Evolutionary conservation across 108 stramenopile genomes (phyloP).

Genomic region (Skeletonema grethae): DNA sequence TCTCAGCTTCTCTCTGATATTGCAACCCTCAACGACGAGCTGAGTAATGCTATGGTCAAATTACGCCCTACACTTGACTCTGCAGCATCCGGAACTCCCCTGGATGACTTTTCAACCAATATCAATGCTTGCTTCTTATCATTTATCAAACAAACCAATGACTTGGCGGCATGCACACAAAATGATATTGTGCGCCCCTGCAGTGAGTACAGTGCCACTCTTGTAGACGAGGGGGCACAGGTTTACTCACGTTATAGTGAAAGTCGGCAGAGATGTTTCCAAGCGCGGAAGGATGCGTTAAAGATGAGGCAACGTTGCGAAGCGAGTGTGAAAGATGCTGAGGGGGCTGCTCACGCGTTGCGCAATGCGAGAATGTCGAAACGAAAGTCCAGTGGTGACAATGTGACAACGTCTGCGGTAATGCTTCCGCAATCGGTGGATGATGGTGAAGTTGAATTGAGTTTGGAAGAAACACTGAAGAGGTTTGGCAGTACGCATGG

Average conservation of each 20-base stretch:
- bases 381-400: not conserved
- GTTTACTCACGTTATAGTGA: conserved; percentile 19
- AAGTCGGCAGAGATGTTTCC: conserved; percentile 18
- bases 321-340: conserved; percentile 26
- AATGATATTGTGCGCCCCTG: conserved; percentile 31
- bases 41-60: conserved; percentile 15
- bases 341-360: conserved; percentile 34
- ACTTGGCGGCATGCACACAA: conserved; percentile 10
- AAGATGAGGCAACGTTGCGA: conserved; percentile 29
- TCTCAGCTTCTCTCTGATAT: conserved; percentile 29
- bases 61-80: conserved; percentile 16
- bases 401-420: not conserved
- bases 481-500: conserved; percentile 28
- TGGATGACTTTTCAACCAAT: conserved; percentile 26
- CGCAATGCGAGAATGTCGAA: conserved; percentile 2
- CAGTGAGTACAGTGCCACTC: not conserved
- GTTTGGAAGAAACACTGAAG: conserved; percentile 36
- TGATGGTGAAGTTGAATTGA: not conserved
- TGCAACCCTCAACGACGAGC: conserved; percentile 31
- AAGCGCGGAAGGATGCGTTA: conserved; percentile 33
- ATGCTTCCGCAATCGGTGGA: not conserved
- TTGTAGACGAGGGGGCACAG: conserved; percentile 14
- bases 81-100: conserved; percentile 16
- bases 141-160: conserved; percentile 16
- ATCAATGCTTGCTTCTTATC: conserved; percentile 25